Conservation (phyloP, 1,284 basidiomycete species). For the Gymnopus androsaceus region DNA sequence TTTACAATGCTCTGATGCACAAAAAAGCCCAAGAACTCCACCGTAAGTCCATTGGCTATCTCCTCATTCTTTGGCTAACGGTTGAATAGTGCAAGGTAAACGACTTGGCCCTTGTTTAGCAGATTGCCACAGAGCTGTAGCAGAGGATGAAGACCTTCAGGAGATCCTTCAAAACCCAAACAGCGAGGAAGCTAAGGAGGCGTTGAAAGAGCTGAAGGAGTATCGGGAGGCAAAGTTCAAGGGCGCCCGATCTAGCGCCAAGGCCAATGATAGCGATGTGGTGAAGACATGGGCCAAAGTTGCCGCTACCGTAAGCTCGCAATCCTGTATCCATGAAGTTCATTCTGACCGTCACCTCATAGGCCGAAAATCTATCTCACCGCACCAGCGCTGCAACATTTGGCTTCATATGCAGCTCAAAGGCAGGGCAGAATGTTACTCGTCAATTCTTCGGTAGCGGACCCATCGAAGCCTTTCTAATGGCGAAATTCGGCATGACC, state of each 20-base stretch:
- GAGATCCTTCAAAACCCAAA: neutral
- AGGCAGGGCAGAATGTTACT: neutral
- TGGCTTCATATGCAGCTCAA: neutral
- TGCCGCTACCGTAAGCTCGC: too few species aligned
- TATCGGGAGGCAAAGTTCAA: neutral
- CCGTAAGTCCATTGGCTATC: neutral
- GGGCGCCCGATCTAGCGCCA: neutral
- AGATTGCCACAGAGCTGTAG: neutral
- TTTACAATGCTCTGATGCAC: conserved; percentile 2
- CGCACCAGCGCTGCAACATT: neutral
- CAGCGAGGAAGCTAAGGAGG: neutral
- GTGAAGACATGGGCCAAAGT: neutral
- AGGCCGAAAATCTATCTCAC: neutral
- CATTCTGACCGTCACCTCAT: neutral
- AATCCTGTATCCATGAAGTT: too few species aligned
- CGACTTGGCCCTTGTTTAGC: neutral
- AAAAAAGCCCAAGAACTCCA: neutral
- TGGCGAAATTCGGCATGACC: neutral
- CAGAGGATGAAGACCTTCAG: neutral
- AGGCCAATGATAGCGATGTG: conserved; percentile 1
- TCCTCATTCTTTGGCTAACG: neutral
- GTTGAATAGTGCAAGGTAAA: neutral
- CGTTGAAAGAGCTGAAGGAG: neutral
- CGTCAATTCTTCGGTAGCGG: neutral
- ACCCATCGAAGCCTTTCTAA: neutral